Evolutionary conservation across 2,329 filamentous ascomycete species (phyloP).

Genomic region (Paraconiothyrium brasiliense): DNA sequence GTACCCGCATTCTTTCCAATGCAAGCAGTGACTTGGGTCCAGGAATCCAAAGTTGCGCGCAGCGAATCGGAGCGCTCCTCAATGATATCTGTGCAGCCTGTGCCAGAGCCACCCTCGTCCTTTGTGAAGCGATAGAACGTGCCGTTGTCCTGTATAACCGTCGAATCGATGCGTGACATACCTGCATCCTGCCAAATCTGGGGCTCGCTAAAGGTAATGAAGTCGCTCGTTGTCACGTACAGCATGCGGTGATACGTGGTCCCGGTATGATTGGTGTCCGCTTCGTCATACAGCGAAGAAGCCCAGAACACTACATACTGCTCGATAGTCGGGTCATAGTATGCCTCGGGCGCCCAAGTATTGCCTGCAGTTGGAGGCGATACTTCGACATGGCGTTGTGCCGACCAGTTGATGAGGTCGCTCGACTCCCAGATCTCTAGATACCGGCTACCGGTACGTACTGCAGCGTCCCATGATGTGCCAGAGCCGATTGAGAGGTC

Average conservation of each 20-base stretch:
- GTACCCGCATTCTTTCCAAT: constrained; percentile 63
- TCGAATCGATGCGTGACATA: constrained; percentile 63
- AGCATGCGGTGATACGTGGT: constrained; percentile 63
- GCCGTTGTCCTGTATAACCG: constrained; percentile 55
- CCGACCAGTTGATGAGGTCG: constrained; percentile 62
- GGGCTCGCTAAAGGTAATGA: constrained; percentile 60
- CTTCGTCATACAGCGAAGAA: constrained; percentile 55
- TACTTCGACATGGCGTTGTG: constrained; percentile 60
- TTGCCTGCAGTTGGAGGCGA: constrained; percentile 62
- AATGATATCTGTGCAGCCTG: constrained; percentile 65
- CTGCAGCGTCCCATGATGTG: constrained; percentile 61
- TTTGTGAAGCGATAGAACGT: constrained; percentile 65
- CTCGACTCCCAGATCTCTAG: constrained; percentile 64
- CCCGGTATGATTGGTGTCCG: constrained; percentile 54
- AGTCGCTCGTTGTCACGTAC: constrained; percentile 61
- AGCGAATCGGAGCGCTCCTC: constrained; percentile 59
- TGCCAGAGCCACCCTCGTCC: constrained; percentile 60
- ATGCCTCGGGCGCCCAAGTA: constrained; percentile 65
- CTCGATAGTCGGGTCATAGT: constrained; percentile 57
- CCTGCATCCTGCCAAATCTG: constrained; percentile 63
- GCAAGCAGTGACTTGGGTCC: constrained; percentile 58
- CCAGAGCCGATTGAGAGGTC: constrained; percentile 65
- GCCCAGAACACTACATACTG: constrained; percentile 60
- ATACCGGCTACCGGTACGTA: constrained; percentile 60
- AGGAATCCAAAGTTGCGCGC: constrained; percentile 53